These are phyloP conservation scores for Glycine latifolia DNA, from an alignment of 306 rosid species.

Conservation along the genomic window DNA sequence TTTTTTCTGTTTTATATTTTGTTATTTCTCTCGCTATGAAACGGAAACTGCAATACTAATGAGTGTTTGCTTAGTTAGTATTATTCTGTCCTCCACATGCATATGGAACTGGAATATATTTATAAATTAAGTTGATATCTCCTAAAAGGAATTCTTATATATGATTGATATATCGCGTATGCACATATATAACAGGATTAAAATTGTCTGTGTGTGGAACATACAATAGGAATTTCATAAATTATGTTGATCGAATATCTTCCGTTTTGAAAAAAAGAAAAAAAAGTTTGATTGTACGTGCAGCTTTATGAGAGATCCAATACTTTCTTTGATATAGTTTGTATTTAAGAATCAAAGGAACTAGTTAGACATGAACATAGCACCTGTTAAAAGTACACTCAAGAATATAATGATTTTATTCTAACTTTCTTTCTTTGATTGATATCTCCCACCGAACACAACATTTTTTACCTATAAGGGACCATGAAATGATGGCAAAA, in stretches of 20 bases:
- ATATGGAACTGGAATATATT: constrained; percentile 7
- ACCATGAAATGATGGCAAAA: constrained; percentile 18
- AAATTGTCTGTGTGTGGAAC: no score
- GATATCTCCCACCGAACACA: constrained; percentile 76
- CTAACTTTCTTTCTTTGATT: not conserved
- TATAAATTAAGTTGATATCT: no score
- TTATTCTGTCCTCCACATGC: constrained; percentile 13
- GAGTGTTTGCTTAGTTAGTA: constrained; percentile 4
- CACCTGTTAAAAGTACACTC: not conserved
- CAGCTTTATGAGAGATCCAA: constrained; percentile 30
- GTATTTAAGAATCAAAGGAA: constrained; percentile 33
- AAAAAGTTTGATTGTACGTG: not conserved
- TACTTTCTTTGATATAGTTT: not conserved
- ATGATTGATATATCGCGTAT: not conserved
- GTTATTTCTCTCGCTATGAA: not conserved
- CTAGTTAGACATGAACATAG: not conserved
- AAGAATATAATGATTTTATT: not conserved
- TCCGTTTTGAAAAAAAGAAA: not conserved
- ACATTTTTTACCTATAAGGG: constrained; percentile 49
- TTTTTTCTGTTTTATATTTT: not conserved
- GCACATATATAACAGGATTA: no score
- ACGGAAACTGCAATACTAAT: not conserved
- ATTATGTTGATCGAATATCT: not conserved
- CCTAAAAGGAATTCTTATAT: no score
- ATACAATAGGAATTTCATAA: constrained; percentile 6